These are phyloP conservation scores for Chrysoporthe puriensis DNA, from an alignment of 2,329 filamentous ascomycete genomes.

Conservation along the genomic window DNA sequence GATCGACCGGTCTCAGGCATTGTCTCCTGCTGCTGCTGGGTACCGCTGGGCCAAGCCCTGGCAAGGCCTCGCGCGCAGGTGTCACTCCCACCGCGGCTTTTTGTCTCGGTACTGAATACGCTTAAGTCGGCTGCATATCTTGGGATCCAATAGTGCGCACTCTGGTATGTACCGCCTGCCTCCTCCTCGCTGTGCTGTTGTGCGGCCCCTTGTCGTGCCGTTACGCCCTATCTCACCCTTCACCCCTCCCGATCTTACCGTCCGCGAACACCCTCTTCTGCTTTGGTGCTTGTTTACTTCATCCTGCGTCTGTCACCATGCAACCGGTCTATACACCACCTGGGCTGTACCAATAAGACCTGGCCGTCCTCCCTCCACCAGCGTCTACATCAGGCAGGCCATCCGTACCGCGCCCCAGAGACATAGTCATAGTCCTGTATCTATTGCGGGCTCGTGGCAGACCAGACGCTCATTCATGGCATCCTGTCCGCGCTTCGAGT, in stretches of 20 bases:
- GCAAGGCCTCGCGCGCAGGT: background rate
- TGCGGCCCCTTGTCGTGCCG: background rate
- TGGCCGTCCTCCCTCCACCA: background rate
- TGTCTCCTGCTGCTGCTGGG: background rate
- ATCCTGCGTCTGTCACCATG: background rate
- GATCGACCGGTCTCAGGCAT: background rate
- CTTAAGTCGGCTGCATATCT: background rate
- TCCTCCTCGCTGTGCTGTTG: background rate
- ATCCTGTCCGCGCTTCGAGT: background rate
- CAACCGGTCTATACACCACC: background rate
- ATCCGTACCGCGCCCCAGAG: background rate
- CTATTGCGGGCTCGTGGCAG: background rate
- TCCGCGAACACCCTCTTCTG: background rate
- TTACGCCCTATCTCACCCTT: background rate
- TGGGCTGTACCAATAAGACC: background rate
- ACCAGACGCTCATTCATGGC: background rate
- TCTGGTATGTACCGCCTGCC: conserved; percentile 14
- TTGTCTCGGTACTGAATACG: background rate
- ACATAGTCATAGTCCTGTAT: background rate
- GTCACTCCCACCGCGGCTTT: background rate
- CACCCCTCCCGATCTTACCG: background rate
- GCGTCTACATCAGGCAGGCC: background rate
- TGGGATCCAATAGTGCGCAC: background rate
- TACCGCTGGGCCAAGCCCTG: background rate
- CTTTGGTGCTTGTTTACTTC: background rate